Evolutionary conservation across 148 eudicot species (phyloP).

Genomic region (Oxyria digyna): DNA sequence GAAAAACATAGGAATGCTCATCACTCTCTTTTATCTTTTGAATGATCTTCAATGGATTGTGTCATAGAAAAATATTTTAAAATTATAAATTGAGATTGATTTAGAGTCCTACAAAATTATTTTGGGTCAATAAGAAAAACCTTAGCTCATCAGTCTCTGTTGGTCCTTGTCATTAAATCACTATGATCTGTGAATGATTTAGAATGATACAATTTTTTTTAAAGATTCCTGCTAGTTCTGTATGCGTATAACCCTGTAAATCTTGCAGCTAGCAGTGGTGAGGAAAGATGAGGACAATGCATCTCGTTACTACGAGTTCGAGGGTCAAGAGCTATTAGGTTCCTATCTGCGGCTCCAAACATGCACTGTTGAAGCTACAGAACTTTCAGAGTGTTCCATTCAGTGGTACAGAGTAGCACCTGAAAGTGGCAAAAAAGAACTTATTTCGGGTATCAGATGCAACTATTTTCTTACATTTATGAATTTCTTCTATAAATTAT

Average conservation of each 20-base stretch:
- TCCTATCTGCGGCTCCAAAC: conserved; percentile 56
- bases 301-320: conserved; percentile 48
- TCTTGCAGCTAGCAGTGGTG: conserved; percentile 59
- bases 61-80: background rate
- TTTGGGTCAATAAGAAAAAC: background rate
- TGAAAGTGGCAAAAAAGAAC: conserved; percentile 60
- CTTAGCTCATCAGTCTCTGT: background rate
- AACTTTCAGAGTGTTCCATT: conserved; percentile 59
- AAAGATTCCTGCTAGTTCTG: background rate
- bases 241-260: background rate
- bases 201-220: background rate
- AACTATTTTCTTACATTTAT: background rate
- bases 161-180: background rate
- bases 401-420: conserved; percentile 80
- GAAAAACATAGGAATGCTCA: background rate
- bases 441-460: conserved; percentile 60
- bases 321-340: conserved; percentile 77
- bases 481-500: background rate
- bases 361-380: conserved; percentile 46
- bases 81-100: background rate
- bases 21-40: background rate
- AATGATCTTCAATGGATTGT: background rate
- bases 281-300: conserved; percentile 38
- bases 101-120: background rate
- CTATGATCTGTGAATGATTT: background rate